phyloP scores from a whole-genome alignment of 305 asterid genomes.

The Fraxinus xanthoxyloides region DNA sequence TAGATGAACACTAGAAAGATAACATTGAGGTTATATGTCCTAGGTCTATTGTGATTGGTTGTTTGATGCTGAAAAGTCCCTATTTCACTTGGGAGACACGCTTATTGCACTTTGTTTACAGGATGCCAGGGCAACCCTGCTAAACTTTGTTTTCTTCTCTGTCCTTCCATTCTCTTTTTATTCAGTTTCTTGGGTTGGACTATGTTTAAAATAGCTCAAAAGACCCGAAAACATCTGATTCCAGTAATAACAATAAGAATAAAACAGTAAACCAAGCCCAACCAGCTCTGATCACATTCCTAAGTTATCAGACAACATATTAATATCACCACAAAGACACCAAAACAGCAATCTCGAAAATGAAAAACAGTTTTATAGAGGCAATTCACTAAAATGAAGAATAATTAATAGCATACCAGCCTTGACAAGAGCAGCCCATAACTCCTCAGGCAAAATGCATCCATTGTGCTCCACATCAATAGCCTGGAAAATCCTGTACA shows the following conservation, averaged over 20 bases:
- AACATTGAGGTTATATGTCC: background rate
- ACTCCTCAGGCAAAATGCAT: conserved; percentile 95
- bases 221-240: background rate
- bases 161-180: background rate
- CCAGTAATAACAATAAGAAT: conserved; percentile 1
- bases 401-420: conserved; percentile 62
- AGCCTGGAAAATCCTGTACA: conserved; percentile 90
- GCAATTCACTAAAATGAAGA: background rate
- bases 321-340: background rate
- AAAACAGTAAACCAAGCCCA: background rate
- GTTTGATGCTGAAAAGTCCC: background rate
- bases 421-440: conserved; percentile 92
- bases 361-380: background rate
- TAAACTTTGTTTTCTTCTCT: background rate
- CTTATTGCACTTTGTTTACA: background rate
- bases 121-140: background rate
- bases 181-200: background rate
- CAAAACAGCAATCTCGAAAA: background rate
- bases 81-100: background rate
- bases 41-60: background rate
- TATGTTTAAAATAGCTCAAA: background rate
- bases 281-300: background rate
- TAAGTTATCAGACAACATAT: background rate
- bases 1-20: no score
- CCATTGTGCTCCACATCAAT: conserved; percentile 98